These are phyloP conservation scores for Rubus idaeus DNA, from an alignment of 306 rosid genomes.

Conservation along the genomic window DNA sequence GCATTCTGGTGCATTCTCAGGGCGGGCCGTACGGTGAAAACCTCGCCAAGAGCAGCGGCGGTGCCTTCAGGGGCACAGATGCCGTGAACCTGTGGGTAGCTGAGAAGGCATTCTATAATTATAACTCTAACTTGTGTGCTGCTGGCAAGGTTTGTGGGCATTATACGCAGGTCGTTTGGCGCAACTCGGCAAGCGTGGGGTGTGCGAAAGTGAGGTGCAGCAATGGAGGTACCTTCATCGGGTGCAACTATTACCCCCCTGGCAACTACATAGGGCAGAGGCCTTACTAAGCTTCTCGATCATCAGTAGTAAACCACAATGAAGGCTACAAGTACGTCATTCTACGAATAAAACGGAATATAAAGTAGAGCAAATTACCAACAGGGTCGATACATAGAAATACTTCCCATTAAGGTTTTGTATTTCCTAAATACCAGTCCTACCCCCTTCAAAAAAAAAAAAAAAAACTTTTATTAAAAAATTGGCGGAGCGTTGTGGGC, in stretches of 20 bases:
- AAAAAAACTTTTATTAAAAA: too few relatives aligned
- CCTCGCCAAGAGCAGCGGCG: slow-evolving; percentile 29
- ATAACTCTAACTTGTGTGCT: slow-evolving; percentile 40
- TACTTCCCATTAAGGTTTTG: too few relatives aligned
- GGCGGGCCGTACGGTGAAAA: slow-evolving; percentile 30
- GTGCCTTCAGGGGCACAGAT: slow-evolving; percentile 6
- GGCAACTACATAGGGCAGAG: slow-evolving; percentile 39
- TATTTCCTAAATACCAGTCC: too few relatives aligned
- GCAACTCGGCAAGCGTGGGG: slow-evolving; percentile 1
- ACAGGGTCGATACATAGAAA: too few relatives aligned
- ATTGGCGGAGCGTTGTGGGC: too few relatives aligned
- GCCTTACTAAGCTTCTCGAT: slow-evolving; percentile 29
- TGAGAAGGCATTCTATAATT: slow-evolving; percentile 35
- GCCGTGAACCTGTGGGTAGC: slow-evolving; percentile 47
- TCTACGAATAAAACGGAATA: background rate
- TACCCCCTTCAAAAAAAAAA: too few relatives aligned
- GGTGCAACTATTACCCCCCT: slow-evolving; percentile 59
- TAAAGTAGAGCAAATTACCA: too few relatives aligned
- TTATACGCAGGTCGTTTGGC: slow-evolving; percentile 45
- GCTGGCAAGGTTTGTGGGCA: slow-evolving; percentile 37
- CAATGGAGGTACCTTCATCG: slow-evolving; percentile 45
- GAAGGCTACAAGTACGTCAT: background rate
- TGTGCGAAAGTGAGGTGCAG: slow-evolving; percentile 27
- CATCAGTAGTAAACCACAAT: background rate
- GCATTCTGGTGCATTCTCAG: slow-evolving; percentile 24